Evolutionary conservation across 2,329 filamentous ascomycete genomes (phyloP), one percentile per base, ranked within the genome.

Genomic region (Xylariales sp.): DNA sequence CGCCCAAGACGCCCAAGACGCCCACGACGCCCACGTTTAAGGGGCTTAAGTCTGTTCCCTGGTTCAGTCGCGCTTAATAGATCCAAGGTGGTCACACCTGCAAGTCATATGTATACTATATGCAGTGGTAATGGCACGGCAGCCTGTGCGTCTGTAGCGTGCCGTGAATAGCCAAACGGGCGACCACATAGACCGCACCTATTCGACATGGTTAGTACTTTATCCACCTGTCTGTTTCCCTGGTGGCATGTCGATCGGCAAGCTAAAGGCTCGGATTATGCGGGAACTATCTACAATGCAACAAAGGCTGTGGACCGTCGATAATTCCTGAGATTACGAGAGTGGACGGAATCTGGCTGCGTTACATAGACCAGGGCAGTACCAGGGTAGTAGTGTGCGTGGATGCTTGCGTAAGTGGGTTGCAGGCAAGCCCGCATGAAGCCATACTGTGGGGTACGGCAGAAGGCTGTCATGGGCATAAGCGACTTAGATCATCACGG

Each of bases 381-480:
- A 52, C 50, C 9, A 59, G 61, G 30, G 50, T 55, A 36, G 30
- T 50, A 52, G 50, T 54, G 45, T 63, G 61, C 58, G 48, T 64
- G 62, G 9, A 28, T 62, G 50, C 48, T 56, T 59, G 65, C 65
- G 56, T 62, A 68, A 68, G 68, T 64, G 49, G 57, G 64, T 57
- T 64, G 64, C 43, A 61, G 61, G 45, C 48, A 59, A 58, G 65
- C 60, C 68, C 61, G 57, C 60, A 64, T 61, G 60, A 70, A 70
- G 62, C 68, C 59, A 62, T 60, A 62, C 55, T 68, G 65, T 68
- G 62, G 62, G 68, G 68, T 69, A 65, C 58, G 57, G 53, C 54
- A 56, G 53, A 23, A 32, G 30, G n/a, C 45, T 52, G 53, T 60
- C 62, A 62, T 65, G 62, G 67, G 63, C 41, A 53, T 63, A 57